Evolutionary conservation across 75 land plant species (phyloP).

Genomic region (Selaginella moellendorffii): DNA sequence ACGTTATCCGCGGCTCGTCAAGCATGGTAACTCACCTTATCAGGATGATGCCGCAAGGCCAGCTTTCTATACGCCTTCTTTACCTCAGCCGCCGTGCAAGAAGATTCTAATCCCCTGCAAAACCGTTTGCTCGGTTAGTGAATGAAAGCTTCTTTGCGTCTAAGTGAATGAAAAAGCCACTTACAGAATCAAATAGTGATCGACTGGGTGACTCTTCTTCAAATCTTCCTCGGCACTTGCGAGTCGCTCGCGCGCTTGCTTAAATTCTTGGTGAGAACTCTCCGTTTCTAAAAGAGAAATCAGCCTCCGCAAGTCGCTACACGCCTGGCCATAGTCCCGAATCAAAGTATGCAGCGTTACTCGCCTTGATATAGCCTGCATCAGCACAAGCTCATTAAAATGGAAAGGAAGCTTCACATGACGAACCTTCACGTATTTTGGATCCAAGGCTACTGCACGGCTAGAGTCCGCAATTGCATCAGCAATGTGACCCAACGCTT

Average conservation of each 20-base stretch:
- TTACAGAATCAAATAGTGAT: conserved; percentile 78
- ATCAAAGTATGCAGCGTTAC: conserved; percentile 81
- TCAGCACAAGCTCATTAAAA: background rate
- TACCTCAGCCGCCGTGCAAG: conserved; percentile 49
- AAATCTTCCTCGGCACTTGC: conserved; percentile 50
- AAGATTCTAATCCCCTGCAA: conserved; percentile 68
- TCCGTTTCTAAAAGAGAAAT: conserved; percentile 45
- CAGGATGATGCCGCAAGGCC: conserved; percentile 94
- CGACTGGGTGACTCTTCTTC: conserved; percentile 47
- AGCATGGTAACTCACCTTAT: too few species aligned
- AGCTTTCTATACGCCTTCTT: conserved; percentile 92
- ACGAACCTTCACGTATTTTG: conserved; percentile 62
- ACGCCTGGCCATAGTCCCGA: conserved; percentile 70
- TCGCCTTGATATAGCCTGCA: conserved; percentile 82
- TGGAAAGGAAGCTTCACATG: background rate
- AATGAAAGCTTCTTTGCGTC: background rate
- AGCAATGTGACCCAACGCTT: conserved; percentile 70
- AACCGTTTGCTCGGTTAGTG: background rate
- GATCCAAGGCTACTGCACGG: conserved; percentile 85
- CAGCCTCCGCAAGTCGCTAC: conserved; percentile 54
- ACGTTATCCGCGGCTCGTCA: too few species aligned
- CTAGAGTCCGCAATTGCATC: conserved; percentile 99
- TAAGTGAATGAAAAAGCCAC: conserved; percentile 14
- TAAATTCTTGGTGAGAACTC: conserved; percentile 32
- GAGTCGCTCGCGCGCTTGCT: conserved; percentile 44